These are phyloP conservation scores for Phaeophleospora eucalypticola DNA, from an alignment of 2,329 filamentous ascomycete genomes.

Conservation along the genomic window DNA sequence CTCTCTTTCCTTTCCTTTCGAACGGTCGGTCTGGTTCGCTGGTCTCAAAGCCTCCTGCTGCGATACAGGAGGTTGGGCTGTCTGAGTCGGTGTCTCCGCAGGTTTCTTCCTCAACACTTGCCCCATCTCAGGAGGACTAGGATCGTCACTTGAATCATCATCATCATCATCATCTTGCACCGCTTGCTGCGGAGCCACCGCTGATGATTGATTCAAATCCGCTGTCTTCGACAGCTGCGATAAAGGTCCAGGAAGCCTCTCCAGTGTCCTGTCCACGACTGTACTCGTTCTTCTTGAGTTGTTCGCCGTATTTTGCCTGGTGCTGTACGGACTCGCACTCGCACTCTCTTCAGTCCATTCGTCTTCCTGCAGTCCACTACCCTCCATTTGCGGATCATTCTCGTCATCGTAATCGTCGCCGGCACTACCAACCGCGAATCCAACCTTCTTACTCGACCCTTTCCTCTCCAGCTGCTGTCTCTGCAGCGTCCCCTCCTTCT, in stretches of 20 bases:
- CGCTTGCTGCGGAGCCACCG: neutral
- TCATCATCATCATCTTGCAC: neutral
- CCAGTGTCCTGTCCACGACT: constrained; percentile 18
- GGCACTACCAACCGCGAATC: constrained; percentile 30
- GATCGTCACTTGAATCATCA: neutral
- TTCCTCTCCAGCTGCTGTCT: constrained; percentile 14
- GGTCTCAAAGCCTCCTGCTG: neutral
- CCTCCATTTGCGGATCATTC: constrained; percentile 27
- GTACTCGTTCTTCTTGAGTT: constrained; percentile 33
- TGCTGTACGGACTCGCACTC: constrained; percentile 35
- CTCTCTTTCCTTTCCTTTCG: neutral
- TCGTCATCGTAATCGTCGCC: constrained; percentile 26
- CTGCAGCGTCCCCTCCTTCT: constrained; percentile 23
- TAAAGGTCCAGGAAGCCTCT: constrained; percentile 8
- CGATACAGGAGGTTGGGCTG: too few relatives aligned
- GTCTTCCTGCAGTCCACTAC: constrained; percentile 30
- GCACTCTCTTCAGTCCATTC: constrained; percentile 37
- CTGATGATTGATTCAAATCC: neutral
- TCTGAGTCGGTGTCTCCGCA: too few relatives aligned
- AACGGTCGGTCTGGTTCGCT: neutral
- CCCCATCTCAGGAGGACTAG: neutral
- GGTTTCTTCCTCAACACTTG: neutral
- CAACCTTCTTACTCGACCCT: constrained; percentile 28
- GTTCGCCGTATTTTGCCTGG: constrained; percentile 34
- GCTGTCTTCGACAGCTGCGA: neutral